A percentile compares a stretch with the other conserved stretches of the same genome.
phyloP scores from a whole-genome alignment of 768 basidiomycete species.

The Kwoniella pini region DNA sequence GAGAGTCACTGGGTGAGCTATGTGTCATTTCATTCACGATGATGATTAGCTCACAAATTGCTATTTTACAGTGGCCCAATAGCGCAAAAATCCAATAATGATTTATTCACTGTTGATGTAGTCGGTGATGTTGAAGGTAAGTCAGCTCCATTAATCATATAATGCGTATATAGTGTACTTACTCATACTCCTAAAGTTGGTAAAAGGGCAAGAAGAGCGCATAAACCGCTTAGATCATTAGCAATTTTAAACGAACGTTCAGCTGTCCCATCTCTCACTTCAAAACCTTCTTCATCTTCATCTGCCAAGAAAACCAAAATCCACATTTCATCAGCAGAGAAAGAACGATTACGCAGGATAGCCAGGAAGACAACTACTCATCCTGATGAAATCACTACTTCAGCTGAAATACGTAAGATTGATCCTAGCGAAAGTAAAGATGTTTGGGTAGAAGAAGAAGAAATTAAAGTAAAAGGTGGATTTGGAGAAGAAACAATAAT shows the following conservation, averaged over 20 bases:
- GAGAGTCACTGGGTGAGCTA: constrained; percentile 69
- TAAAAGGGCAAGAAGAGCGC: constrained; percentile 43
- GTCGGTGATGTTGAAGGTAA: constrained; percentile 73
- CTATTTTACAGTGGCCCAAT: constrained; percentile 3
- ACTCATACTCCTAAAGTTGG: constrained; percentile 30
- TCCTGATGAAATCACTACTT: constrained; percentile 19
- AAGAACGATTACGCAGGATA: constrained; percentile 73
- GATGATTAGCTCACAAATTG: background rate
- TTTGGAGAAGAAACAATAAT: constrained; percentile 39
- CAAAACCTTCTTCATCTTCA: constrained; percentile 51
- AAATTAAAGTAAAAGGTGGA: constrained; percentile 54
- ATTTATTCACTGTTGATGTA: constrained; percentile 78
- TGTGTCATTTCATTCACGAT: no score
- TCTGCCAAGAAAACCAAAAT: constrained; percentile 42
- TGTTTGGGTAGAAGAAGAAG: constrained; percentile 11
- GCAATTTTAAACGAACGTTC: constrained; percentile 84
- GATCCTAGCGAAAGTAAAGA: constrained; percentile 5
- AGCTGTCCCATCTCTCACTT: constrained; percentile 78
- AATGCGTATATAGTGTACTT: background rate
- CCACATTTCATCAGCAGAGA: constrained; percentile 65
- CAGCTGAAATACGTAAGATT: constrained; percentile 6
- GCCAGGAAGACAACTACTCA: constrained; percentile 52
- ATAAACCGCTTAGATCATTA: constrained; percentile 59
- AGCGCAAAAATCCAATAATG: constrained; percentile 57
- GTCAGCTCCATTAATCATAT: constrained; percentile 37